These are phyloP conservation scores for Eucalyptus brandiana DNA, from an alignment of 345 rosid genomes.

Conservation along the genomic window DNA sequence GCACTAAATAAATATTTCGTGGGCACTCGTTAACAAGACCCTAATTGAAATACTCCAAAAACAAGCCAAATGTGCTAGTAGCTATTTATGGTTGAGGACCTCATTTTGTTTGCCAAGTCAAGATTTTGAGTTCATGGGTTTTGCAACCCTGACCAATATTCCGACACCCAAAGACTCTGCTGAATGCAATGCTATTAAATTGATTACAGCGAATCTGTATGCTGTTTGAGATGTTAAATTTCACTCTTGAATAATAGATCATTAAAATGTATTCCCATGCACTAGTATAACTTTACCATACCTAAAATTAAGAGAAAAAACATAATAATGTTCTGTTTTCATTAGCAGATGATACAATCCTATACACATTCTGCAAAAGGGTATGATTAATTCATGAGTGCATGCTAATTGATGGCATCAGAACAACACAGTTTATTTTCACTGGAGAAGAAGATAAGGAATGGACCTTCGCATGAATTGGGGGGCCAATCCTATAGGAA, in stretches of 20 bases:
- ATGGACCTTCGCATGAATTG: constrained; percentile 75
- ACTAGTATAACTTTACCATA: neutral
- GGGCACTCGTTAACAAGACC: neutral
- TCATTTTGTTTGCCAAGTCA: neutral
- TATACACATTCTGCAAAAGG: neutral
- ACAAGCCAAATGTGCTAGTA: neutral
- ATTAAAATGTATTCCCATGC: neutral
- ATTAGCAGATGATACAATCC: neutral
- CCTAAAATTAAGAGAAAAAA: neutral
- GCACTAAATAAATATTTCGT: neutral
- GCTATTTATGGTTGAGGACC: neutral
- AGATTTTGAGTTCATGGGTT: neutral
- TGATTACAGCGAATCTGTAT: neutral
- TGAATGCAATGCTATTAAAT: neutral
- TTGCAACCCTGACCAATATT: neutral
- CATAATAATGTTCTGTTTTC: neutral
- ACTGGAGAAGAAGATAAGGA: neutral
- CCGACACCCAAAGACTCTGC: neutral
- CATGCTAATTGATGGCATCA: neutral
- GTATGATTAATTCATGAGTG: neutral
- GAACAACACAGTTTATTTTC: neutral
- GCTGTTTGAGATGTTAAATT: neutral
- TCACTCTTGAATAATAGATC: neutral
- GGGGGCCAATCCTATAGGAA: constrained; percentile 48
- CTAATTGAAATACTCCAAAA: neutral